These are phyloP conservation scores for Selaginella tamariscina DNA, from an alignment of 75 land plant species.

Conservation along the genomic window DNA sequence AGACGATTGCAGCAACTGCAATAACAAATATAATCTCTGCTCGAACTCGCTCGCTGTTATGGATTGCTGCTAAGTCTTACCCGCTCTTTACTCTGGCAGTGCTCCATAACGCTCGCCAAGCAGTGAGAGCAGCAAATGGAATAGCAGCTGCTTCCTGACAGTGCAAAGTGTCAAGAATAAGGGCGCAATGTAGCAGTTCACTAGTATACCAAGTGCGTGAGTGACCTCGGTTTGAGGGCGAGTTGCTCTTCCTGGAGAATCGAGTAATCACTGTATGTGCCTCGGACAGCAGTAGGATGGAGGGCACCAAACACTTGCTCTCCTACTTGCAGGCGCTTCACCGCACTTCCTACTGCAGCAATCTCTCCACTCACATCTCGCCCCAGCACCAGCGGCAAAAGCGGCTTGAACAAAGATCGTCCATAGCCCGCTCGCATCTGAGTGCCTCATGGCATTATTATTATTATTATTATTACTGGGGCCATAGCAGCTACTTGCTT, in stretches of 20 bases:
- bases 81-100: constrained; percentile 67
- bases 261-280: constrained; percentile 85
- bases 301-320: constrained; percentile 92
- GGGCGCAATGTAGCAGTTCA: too few relatives aligned
- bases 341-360: constrained; percentile 65
- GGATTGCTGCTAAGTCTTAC: constrained; percentile 28
- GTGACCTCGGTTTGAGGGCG: constrained; percentile 45
- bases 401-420: constrained; percentile 76
- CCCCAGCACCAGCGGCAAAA: constrained; percentile 73
- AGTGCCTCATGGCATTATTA: too few relatives aligned
- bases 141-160: constrained; percentile 88
- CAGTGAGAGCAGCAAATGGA: constrained; percentile 97
- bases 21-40: neutral
- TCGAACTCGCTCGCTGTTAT: neutral
- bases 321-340: constrained; percentile 51
- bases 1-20: neutral
- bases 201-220: constrained; percentile 75
- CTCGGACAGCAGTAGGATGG: constrained; percentile 93
- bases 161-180: neutral
- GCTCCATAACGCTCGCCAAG: constrained; percentile 85
- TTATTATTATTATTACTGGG: too few relatives aligned
- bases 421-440: constrained; percentile 97
- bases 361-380: constrained; percentile 94
- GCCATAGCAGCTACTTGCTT: too few relatives aligned
- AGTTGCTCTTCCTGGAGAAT: constrained; percentile 74